Evolutionary conservation across 495 filamentous ascomycete species (phyloP).

Genomic region (Pyrenopolyporus hunteri): DNA sequence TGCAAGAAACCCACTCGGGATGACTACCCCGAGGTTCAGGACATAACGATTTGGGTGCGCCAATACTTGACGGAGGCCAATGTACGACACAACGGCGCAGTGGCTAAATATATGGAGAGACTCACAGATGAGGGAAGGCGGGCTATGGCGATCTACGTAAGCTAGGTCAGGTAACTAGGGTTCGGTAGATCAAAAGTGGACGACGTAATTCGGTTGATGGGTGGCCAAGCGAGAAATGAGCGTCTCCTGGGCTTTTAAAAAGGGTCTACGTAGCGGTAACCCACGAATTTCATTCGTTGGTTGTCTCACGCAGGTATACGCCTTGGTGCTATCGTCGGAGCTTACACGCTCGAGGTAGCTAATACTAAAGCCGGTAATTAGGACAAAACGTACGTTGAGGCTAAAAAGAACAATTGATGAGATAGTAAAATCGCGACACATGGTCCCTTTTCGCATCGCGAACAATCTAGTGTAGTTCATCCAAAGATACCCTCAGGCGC

Average conservation of each 20-base stretch:
- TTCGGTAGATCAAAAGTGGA: slow-evolving; percentile 26
- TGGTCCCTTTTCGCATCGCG: no score
- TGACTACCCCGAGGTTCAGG: slow-evolving; percentile 79
- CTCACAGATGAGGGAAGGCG: slow-evolving; percentile 48
- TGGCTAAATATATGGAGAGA: slow-evolving; percentile 49
- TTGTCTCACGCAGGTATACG: neutral
- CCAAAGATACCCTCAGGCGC: no score
- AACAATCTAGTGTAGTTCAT: no score
- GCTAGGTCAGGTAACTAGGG: slow-evolving; percentile 25
- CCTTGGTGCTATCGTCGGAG: neutral
- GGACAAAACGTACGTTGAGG: neutral
- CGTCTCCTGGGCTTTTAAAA: slow-evolving; percentile 12
- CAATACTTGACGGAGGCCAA: slow-evolving; percentile 66
- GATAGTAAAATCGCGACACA: no score
- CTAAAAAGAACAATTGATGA: neutral
- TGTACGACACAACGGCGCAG: slow-evolving; percentile 47
- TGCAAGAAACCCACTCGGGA: slow-evolving; percentile 72
- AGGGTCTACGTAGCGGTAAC: neutral
- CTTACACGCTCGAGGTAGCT: slow-evolving; percentile 5
- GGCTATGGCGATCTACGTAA: slow-evolving; percentile 51
- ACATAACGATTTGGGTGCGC: slow-evolving; percentile 81
- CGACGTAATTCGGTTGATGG: slow-evolving; percentile 13
- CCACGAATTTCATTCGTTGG: neutral
- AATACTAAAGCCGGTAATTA: neutral
- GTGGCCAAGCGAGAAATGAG: slow-evolving; percentile 24